phyloP scores from a whole-genome alignment of 2,329 filamentous ascomycete species.

The Aaosphaeria arxii region DNA sequence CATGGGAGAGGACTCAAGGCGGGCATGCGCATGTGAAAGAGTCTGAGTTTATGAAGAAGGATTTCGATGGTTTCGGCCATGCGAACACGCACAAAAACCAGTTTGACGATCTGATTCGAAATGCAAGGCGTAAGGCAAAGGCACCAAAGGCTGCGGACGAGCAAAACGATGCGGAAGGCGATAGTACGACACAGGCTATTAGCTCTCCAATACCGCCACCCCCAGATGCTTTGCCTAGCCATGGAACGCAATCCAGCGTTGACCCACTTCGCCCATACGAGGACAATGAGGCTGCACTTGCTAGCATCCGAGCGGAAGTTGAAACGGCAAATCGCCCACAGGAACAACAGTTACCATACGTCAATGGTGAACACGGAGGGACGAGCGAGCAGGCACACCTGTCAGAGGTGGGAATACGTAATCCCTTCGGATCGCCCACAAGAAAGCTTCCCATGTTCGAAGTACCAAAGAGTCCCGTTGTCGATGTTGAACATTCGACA shows the following conservation, averaged over 20 bases:
- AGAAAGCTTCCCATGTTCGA: constrained; percentile 43
- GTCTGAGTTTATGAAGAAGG: constrained; percentile 70
- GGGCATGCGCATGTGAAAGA: constrained; percentile 45
- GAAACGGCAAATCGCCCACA: constrained; percentile 11
- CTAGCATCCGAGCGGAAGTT: constrained; percentile 19
- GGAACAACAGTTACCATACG: constrained; percentile 6
- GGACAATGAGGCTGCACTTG: constrained; percentile 21
- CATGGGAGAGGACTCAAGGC: constrained; percentile 84
- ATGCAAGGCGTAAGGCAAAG: constrained; percentile 60
- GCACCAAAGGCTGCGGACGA: constrained; percentile 20
- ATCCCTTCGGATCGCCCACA: constrained; percentile 21
- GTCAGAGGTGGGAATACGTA: constrained; percentile 11
- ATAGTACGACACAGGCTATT: background rate
- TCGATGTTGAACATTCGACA: constrained; percentile 35
- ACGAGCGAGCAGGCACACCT: background rate
- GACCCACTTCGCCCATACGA: constrained; percentile 9
- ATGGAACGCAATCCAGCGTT: background rate
- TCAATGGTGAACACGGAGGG: constrained; percentile 4
- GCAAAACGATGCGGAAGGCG: constrained; percentile 2
- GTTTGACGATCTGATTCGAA: constrained; percentile 77
- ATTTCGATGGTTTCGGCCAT: constrained; percentile 81
- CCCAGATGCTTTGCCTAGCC: background rate
- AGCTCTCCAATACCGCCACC: background rate
- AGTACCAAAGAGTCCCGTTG: constrained; percentile 40
- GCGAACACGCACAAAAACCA: constrained; percentile 67